These are phyloP conservation scores for Chlorophyllum brunneum DNA, from an alignment of 768 basidiomycete species.

Conservation along the genomic window DNA sequence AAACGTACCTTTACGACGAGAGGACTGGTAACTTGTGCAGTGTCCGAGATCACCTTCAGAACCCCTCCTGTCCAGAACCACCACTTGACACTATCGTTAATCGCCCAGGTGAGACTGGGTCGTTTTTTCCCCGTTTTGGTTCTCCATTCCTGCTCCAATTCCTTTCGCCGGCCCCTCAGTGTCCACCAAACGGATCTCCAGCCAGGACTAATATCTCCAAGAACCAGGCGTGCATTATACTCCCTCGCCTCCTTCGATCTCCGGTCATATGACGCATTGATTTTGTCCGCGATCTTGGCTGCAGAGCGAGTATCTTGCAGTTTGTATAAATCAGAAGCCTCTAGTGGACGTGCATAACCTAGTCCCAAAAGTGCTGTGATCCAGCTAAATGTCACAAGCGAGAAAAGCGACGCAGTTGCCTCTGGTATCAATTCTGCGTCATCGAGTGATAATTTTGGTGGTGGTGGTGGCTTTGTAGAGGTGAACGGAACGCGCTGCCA, in stretches of 20 bases:
- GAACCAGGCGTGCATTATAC: conserved; percentile 69
- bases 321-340: conserved; percentile 78
- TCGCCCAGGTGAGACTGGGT: conserved; percentile 62
- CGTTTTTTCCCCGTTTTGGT: conserved; percentile 56
- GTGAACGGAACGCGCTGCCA: conserved; percentile 37
- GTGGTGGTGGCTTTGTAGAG: conserved; percentile 34
- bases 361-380: conserved; percentile 65
- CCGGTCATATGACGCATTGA: conserved; percentile 60
- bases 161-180: conserved; percentile 45
- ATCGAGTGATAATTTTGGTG: conserved; percentile 50
- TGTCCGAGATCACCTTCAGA: conserved; percentile 59
- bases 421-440: conserved; percentile 66
- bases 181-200: conserved; percentile 58
- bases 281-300: conserved; percentile 53
- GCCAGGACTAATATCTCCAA: conserved; percentile 58
- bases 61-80: conserved; percentile 74
- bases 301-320: conserved; percentile 63
- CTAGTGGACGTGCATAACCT: conserved; percentile 78
- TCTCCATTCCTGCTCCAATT: conserved; percentile 62
- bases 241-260: conserved; percentile 52
- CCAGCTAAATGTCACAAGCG: conserved; percentile 69
- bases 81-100: conserved; percentile 77
- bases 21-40: conserved; percentile 69
- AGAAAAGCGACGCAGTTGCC: conserved; percentile 54
- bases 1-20: conserved; percentile 74